Conservation (phyloP, 495 filamentous ascomycete species). For the Extremus antarcticus region DNA sequence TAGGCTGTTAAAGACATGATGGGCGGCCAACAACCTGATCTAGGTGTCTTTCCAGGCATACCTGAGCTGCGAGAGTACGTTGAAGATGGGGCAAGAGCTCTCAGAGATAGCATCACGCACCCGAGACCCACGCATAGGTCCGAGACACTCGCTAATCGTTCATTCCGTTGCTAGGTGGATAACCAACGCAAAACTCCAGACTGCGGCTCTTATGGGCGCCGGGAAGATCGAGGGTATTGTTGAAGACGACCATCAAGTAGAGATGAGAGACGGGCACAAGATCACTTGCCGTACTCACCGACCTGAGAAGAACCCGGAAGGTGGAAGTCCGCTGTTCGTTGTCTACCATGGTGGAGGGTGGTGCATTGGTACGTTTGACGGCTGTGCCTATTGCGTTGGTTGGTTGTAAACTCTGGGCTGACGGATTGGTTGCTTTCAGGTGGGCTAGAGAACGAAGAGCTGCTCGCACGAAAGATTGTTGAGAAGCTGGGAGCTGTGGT, state of each 20-base stretch:
- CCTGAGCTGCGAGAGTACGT: conserved; percentile 1
- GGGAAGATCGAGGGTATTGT: conserved; percentile 12
- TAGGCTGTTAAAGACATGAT: neutral
- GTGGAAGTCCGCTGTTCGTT: conserved; percentile 18
- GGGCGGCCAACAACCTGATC: neutral
- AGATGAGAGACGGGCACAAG: conserved; percentile 18
- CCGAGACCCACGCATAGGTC: too few relatives aligned
- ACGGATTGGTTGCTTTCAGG: neutral
- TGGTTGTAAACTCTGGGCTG: neutral
- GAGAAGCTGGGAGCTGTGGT: conserved; percentile 26
- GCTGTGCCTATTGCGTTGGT: neutral
- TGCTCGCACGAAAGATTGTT: conserved; percentile 11
- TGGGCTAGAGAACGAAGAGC: conserved; percentile 21
- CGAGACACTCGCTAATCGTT: too few relatives aligned
- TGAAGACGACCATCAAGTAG: conserved; percentile 19
- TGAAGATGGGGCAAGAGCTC: too few relatives aligned
- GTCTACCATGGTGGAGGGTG: conserved; percentile 21
- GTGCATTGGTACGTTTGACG: neutral
- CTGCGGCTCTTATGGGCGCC: conserved; percentile 8
- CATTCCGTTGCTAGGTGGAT: too few relatives aligned
- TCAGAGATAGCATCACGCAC: too few relatives aligned
- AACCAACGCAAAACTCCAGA: conserved; percentile 5
- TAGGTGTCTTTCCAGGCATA: conserved; percentile 15
- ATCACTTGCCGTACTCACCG: conserved; percentile 17
- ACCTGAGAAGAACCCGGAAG: conserved; percentile 11